These are phyloP conservation scores for Clarireedia homoeocarpa DNA, from an alignment of 2,329 filamentous ascomycete species.

Conservation along the genomic window DNA sequence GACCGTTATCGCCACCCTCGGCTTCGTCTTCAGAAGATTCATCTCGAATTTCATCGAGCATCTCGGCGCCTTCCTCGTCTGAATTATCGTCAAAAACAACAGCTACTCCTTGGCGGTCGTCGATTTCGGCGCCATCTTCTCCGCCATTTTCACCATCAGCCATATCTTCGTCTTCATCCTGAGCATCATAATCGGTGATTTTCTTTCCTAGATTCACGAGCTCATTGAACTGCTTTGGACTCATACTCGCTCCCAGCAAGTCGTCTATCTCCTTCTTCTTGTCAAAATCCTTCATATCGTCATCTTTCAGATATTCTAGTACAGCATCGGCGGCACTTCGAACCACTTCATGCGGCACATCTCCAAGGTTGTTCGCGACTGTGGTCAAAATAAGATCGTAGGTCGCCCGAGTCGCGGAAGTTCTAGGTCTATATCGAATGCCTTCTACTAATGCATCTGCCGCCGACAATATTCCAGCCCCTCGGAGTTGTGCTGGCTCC, in stretches of 20 bases:
- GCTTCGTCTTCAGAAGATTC: constrained; percentile 77
- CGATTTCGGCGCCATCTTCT: constrained; percentile 69
- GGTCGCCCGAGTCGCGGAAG: constrained; percentile 81
- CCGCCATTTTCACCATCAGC: constrained; percentile 59
- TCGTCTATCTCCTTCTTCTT: constrained; percentile 98
- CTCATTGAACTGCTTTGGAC: constrained; percentile 91
- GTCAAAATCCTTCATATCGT: constrained; percentile 92
- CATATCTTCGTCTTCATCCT: constrained; percentile 90
- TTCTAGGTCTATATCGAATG: constrained; percentile 84
- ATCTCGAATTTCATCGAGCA: constrained; percentile 81
- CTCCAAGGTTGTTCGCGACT: constrained; percentile 79
- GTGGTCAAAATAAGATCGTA: constrained; percentile 93
- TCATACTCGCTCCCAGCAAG: constrained; percentile 74
- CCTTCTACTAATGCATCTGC: constrained; percentile 85
- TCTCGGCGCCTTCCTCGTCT: constrained; percentile 68
- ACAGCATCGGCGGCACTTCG: constrained; percentile 90
- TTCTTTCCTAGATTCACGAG: constrained; percentile 95
- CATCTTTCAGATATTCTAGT: constrained; percentile 87
- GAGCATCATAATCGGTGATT: constrained; percentile 95
- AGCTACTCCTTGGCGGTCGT: constrained; percentile 92
- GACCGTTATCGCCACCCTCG: constrained; percentile 52
- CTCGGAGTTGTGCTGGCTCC: constrained; percentile 61
- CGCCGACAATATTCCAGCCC: constrained; percentile 72
- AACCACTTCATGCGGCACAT: constrained; percentile 86
- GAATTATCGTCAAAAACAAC: constrained; percentile 93